Base-by-base conservation (phyloP, 371 early-diverging fungal species). In the Polyrhizophydium stewartii region DNA sequence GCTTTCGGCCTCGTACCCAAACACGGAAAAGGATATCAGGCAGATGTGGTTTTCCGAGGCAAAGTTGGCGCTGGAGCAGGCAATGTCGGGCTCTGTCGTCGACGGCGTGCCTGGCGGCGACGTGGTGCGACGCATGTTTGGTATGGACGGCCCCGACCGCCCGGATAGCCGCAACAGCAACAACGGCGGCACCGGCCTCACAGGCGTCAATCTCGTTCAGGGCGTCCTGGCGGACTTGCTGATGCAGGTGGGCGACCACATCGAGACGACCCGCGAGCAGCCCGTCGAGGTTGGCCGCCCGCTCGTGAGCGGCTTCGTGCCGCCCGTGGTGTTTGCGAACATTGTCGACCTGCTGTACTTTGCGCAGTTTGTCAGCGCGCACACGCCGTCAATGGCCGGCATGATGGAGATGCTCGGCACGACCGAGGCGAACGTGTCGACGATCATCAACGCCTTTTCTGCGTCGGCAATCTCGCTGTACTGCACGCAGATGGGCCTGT, bases 1-100 rank as follows among this genome's bases (percentile, higher is more conserved):
- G 16, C 45, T 65, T 46, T 70, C 70, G 2, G 56, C 33, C n/a
- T 40, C 31, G n/a, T 17, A 43, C n/a, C n/a, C 43, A 16, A 43
- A 43, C 17, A n/a, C 16, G n/a, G 43, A 43, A 3, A 16, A 3
- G 49, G 22, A 10, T 16, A 28, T 47, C 49, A 3, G 49, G 25
- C 49, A 28, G 25, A 47, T 25, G 9, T 47, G 49, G 49, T 16
- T 47, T 16, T 3, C 3, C 22, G 9, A 47, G 49, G 49, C 49
- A 25, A 3, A 28, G 25, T 16, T 7, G 28, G 49, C 49, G 10
- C 49, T 47, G 7, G 7, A 47, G 28, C 25, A 22, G 28, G 28
- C 16, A 3, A 16, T 47, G 7, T 47, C 49, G 3, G 49, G 49
- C 28, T 3, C 49, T 10, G 3, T 47, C 16, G 28, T 47, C 10